Base-by-base conservation (phyloP, 495 filamentous ascomycete species). In the Aspergillus hancockii region DNA sequence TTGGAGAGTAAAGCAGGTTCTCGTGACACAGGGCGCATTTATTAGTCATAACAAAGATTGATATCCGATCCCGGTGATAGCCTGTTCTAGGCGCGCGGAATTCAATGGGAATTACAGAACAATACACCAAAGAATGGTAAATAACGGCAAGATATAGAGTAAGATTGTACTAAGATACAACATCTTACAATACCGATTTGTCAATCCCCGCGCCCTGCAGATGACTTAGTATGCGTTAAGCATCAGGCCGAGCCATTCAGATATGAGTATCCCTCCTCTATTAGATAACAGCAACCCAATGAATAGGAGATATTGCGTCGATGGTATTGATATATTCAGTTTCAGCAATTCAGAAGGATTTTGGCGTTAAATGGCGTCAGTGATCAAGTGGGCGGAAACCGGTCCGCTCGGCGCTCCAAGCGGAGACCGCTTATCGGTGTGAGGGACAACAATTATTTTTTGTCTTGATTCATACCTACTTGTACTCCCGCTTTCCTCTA, bases 41-140 rank as follows among this genome's bases (percentile, higher is more conserved):
- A 22, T 40, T 31, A 23, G 19, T 19, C n/a, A 31, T 55, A 43
- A 55, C 18, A 49, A 50, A 23, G 46, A 57, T 59, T 59, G 58
- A 52, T 12, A 50, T 59, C 73, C 73, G 73, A 74, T 74, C 68
- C 71, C 73, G 71, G 73, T 66, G 61, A 58, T 74, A 76, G 66
- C 73, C 73, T 76, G 73, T 73, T 74, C 73, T 74, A 74, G 54
- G 69, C 71, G 73, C 61, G 60, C 58, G 22, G 57, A 30, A 18
- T 34, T 30, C 12, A 4, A 28, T 6, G 3, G 7, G 41, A 9
- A 10, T 45, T n/a, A 45, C 41, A 19, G 18, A 45, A 19, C 41
- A 18, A 2, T 45, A 45, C 41, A 45, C 1, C 19, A 5, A 18
- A 0, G 13, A 8, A 8, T 8, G 18, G 19, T 8, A 9, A 5